Evolutionary conservation across 2,329 filamentous ascomycete species (phyloP).

Genomic region (Venturia oleaginea): DNA sequence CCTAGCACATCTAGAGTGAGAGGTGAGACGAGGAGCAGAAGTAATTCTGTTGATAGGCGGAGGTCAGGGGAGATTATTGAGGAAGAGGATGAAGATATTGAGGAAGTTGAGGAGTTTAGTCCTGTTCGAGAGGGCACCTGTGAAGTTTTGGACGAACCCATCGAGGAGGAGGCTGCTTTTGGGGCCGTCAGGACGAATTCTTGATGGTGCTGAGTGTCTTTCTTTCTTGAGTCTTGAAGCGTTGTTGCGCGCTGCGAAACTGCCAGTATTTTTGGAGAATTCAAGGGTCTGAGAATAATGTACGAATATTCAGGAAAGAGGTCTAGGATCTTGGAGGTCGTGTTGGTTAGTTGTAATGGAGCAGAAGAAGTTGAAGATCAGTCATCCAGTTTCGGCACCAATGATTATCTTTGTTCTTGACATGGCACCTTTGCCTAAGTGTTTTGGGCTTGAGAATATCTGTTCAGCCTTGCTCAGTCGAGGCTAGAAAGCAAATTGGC

Average conservation of each 20-base stretch:
- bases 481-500: too few relatives aligned
- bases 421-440: neutral
- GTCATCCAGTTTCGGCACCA: neutral
- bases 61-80: slow-evolving; percentile 63
- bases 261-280: neutral
- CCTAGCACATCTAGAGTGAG: slow-evolving; percentile 24
- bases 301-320: slow-evolving; percentile 2
- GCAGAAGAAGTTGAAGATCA: neutral
- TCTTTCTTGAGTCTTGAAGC: neutral
- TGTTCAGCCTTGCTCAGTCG: neutral
- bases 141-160: slow-evolving; percentile 4
- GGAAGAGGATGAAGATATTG: slow-evolving; percentile 28
- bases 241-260: neutral
- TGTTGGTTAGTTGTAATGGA: neutral
- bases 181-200: neutral
- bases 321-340: neutral
- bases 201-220: neutral
- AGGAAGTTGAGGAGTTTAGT: slow-evolving; percentile 15
- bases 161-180: neutral
- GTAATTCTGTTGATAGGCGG: slow-evolving; percentile 55
- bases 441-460: neutral
- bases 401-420: neutral
- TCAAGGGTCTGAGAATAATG: neutral
- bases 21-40: slow-evolving; percentile 21
- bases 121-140: slow-evolving; percentile 8